phyloP scores from a whole-genome alignment of 495 filamentous ascomycete genomes.

The Rhizodiscina lignyota region DNA sequence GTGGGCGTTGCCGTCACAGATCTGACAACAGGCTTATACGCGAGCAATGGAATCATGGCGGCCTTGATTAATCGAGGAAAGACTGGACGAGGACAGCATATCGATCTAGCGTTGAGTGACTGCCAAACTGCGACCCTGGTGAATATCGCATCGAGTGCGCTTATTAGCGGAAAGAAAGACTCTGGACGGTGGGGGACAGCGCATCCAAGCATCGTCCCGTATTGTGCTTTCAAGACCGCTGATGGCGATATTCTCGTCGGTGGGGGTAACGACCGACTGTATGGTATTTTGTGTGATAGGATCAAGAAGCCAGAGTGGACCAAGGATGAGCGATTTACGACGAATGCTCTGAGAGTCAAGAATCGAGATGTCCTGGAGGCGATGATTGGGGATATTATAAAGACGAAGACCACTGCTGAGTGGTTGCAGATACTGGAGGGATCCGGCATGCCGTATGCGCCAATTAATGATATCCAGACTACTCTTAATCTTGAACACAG shows the following conservation, averaged over 20 bases:
- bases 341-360: conserved; percentile 68
- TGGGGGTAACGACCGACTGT: conserved; percentile 85
- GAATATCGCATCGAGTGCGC: conserved; percentile 81
- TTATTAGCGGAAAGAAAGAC: conserved; percentile 81
- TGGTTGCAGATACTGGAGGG: conserved; percentile 83
- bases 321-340: conserved; percentile 52
- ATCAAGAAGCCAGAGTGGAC: conserved; percentile 70
- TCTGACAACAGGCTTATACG: conserved; percentile 88
- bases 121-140: conserved; percentile 85
- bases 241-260: conserved; percentile 88
- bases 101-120: conserved; percentile 81
- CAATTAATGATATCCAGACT: conserved; percentile 78
- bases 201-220: conserved; percentile 93
- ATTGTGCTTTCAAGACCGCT: conserved; percentile 77
- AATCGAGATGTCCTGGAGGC: conserved; percentile 60
- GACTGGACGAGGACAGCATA: conserved; percentile 71
- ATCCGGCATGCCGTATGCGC: conserved; percentile 85
- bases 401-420: conserved; percentile 62
- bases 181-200: conserved; percentile 86
- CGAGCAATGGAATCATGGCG: conserved; percentile 94
- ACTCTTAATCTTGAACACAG: conserved; percentile 74
- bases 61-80: conserved; percentile 56
- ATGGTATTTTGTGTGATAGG: conserved; percentile 67
- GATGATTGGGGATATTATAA: conserved; percentile 57
- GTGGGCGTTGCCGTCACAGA: conserved; percentile 96